Evolutionary conservation across 2,329 filamentous ascomycete species (phyloP).

Genomic region (Exophiala sp.): DNA sequence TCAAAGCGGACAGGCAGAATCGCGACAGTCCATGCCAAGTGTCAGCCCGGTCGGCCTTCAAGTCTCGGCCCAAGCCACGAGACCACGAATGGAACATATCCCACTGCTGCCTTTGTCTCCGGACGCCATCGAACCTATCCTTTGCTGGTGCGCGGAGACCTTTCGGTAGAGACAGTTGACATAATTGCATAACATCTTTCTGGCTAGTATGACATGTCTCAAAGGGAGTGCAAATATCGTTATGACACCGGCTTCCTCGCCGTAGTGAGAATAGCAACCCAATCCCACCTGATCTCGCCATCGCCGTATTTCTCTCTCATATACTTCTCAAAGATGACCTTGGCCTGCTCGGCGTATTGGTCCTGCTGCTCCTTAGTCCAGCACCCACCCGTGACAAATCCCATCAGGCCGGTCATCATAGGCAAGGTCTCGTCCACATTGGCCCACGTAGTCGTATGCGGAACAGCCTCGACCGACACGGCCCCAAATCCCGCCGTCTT

Average conservation of each 20-base stretch:
- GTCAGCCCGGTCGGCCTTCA: no score
- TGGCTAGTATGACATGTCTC: no score
- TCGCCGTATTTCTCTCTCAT: conserved; percentile 19
- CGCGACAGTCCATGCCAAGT: no score
- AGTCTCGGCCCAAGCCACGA: no score
- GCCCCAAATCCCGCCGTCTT: conserved; percentile 10
- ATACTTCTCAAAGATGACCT: conserved; percentile 10
- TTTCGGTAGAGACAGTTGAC: no score
- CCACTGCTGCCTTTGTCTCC: no score
- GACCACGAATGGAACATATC: no score
- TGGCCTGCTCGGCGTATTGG: conserved; percentile 9
- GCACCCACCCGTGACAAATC: conserved; percentile 1
- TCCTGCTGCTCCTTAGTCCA: conserved; percentile 19
- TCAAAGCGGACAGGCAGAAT: no score
- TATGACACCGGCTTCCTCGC: conserved; percentile 29
- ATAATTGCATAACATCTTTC: no score
- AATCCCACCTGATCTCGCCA: conserved; percentile 18
- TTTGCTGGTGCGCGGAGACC: no score
- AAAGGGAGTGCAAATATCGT: no score
- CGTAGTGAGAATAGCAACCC: conserved; percentile 32
- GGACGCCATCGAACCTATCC: no score
- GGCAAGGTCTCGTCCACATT: conserved; percentile 6
- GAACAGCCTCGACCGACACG: conserved; percentile 4
- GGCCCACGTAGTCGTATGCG: conserved; percentile 3
- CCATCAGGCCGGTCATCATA: conserved; percentile 9